Evolutionary conservation across 2,329 filamentous ascomycete genomes (phyloP), one percentile per base, ranked within the genome.

Genomic region (Coniochaeta sp.): DNA sequence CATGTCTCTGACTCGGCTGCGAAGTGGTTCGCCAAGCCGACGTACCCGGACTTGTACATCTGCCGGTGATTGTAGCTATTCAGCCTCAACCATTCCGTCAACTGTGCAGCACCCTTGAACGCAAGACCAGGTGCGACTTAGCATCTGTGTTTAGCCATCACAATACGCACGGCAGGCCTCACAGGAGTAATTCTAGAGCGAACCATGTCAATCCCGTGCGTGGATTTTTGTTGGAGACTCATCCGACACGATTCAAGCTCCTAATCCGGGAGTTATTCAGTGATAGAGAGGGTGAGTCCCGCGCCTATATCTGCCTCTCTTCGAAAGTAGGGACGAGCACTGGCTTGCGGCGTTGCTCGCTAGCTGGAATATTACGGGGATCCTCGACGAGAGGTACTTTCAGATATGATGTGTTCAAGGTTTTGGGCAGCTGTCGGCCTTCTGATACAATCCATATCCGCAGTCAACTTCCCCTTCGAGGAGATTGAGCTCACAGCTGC

Each of bases 391-490:
- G 43, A 19, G 43, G 22, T 26, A 14, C 34, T 36, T 3, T 36
- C 7, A 7, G 26, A 14, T 12, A 47, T 47, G 43, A n/a, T 26
- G 19, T 24, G 19, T 6, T 16, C 22, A 47, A 24, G 6, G 6
- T 12, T 47, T n/a, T 47, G 43, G 43, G 19, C 11, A 19, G 6
- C 43, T 14, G 9, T 47, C 11, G 22, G 19, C 19, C 43, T 47
- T 14, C 43, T 47, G 43, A 22, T 26, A 24, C 43, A 47, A 6
- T 22, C 22, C 43, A 26, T 47, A 11, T 3, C 5, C 5, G 55
- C 40, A 11, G 44, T 62, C 24, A 62, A 59, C 19, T 62, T 62
- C 58, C 61, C 61, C 3, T 62, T 58, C 36, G 61, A 62, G 34
- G 52, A 47, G 11, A 52, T 44, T 3, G 36, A 59, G 40, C 57